These are phyloP conservation scores for Vitis hybrid DNA, from an alignment of 177 flowering plant species.

Conservation along the genomic window DNA sequence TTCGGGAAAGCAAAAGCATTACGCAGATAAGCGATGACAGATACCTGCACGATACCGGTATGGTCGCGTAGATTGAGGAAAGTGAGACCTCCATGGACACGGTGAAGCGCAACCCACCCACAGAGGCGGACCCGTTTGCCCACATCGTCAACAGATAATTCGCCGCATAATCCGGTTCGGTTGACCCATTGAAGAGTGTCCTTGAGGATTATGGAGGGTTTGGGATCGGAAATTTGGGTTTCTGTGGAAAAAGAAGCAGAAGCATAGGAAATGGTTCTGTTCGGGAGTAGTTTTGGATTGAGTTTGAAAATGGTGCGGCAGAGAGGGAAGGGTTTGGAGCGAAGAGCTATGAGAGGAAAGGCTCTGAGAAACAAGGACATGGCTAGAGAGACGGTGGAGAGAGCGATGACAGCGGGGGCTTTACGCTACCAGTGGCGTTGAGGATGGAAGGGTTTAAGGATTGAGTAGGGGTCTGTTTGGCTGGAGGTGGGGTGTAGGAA, in stretches of 20 bases:
- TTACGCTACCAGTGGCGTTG: too few relatives aligned
- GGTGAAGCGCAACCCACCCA: conserved; percentile 96
- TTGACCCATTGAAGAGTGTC: conserved; percentile 67
- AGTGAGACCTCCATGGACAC: conserved; percentile 88
- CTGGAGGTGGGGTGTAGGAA: too few relatives aligned
- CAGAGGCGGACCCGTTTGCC: conserved; percentile 79
- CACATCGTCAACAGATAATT: conserved; percentile 54
- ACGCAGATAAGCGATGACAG: neutral
- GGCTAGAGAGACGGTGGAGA: neutral
- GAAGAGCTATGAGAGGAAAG: conserved; percentile 35
- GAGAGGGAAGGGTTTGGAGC: conserved; percentile 22
- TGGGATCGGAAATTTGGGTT: conserved; percentile 22
- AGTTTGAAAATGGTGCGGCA: conserved; percentile 14
- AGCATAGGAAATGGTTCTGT: conserved; percentile 20
- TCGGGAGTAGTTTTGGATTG: conserved; percentile 15
- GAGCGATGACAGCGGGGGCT: too few relatives aligned
- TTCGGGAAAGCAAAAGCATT: too few relatives aligned
- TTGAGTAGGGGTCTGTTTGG: neutral
- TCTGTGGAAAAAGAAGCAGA: conserved; percentile 29
- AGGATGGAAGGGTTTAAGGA: conserved; percentile 1
- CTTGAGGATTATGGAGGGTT: conserved; percentile 10
- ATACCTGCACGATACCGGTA: conserved; percentile 86
- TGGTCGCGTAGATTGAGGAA: conserved; percentile 85
- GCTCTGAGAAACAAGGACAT: conserved; percentile 50
- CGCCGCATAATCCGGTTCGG: conserved; percentile 65